Conservation (phyloP, 129 eudicot genomes). For the Deinandra increscens region DNA sequence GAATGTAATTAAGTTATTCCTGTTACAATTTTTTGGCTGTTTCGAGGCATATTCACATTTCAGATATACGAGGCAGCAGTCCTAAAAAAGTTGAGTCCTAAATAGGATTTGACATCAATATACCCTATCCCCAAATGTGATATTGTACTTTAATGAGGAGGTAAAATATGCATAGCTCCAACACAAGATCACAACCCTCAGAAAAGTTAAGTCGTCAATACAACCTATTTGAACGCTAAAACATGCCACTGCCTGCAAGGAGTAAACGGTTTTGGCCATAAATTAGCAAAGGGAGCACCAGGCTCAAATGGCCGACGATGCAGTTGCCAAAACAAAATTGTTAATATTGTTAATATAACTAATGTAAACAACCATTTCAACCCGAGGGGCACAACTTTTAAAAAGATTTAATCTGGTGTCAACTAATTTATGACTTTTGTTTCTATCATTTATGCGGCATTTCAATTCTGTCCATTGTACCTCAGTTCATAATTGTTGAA, state of each 20-base stretch:
- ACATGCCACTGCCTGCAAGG: background rate
- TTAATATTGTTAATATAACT: background rate
- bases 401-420: slow-evolving; percentile 7
- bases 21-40: background rate
- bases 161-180: background rate
- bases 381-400: background rate
- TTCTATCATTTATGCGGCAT: background rate
- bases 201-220: no score
- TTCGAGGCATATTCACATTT: background rate
- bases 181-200: no score
- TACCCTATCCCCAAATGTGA: background rate
- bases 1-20: background rate
- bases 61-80: background rate
- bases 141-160: background rate
- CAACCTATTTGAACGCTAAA: background rate
- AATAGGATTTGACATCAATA: background rate
- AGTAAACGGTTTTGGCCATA: background rate
- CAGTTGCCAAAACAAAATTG: background rate
- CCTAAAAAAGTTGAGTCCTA: background rate
- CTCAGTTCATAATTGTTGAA: no score
- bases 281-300: background rate
- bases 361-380: background rate
- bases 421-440: background rate
- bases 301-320: background rate
- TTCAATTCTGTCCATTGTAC: background rate